These are phyloP conservation scores for Eragrostis nindensis DNA, from an alignment of 176 grass and related monocot species.

Conservation along the genomic window DNA sequence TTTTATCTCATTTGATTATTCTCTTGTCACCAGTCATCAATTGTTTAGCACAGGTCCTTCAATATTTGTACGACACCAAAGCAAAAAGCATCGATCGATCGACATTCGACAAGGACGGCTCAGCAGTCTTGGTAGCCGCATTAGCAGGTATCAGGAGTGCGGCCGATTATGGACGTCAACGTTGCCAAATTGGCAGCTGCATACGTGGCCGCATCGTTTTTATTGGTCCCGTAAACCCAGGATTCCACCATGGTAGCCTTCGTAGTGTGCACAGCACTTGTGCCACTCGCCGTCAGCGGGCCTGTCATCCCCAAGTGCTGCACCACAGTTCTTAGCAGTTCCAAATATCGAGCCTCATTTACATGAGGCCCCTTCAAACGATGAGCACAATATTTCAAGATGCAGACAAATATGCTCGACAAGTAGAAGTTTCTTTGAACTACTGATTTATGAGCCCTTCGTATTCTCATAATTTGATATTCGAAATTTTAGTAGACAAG, in stretches of 20 bases:
- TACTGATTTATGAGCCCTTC: too few relatives aligned
- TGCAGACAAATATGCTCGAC: too few relatives aligned
- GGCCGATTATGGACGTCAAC: constrained; percentile 14
- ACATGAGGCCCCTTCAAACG: too few relatives aligned
- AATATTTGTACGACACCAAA: not conserved
- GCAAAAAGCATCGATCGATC: not conserved
- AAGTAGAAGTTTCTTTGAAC: too few relatives aligned
- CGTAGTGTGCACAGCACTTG: not conserved
- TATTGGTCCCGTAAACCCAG: not conserved
- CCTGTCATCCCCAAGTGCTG: not conserved
- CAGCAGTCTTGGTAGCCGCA: not conserved
- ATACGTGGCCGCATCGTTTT: not conserved
- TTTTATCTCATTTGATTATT: not conserved
- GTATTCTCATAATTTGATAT: too few relatives aligned
- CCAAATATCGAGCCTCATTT: too few relatives aligned
- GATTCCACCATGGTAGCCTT: not conserved
- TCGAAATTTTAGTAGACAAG: too few relatives aligned
- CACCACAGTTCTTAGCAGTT: too few relatives aligned
- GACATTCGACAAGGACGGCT: too few relatives aligned
- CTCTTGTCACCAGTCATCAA: not conserved
- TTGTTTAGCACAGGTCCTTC: not conserved
- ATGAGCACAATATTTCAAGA: too few relatives aligned
- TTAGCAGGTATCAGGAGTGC: not conserved
- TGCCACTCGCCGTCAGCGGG: not conserved
- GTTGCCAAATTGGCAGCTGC: constrained; percentile 14